Evolutionary conservation across 164 flowering plant species (phyloP).

Genomic region (Nymphaea colorata): DNA sequence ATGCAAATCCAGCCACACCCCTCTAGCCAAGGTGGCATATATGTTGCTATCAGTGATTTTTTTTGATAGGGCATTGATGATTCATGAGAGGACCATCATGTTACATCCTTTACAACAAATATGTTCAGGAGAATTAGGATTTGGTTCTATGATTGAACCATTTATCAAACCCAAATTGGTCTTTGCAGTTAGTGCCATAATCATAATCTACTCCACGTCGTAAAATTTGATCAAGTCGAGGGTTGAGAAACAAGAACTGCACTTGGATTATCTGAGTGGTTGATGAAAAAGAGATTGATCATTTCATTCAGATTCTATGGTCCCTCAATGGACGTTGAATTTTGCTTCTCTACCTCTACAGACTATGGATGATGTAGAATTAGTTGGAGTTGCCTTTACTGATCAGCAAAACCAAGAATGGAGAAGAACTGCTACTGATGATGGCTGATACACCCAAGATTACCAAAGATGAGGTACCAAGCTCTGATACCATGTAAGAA

Average conservation of each 20-base stretch:
- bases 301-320: too few species aligned
- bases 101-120: background rate
- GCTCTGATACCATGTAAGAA: too few species aligned
- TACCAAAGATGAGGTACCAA: too few species aligned
- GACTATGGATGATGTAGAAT: too few species aligned
- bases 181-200: background rate
- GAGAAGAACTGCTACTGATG: too few species aligned
- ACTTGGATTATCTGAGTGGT: background rate
- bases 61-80: background rate
- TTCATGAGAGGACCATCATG: conserved; percentile 3
- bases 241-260: background rate
- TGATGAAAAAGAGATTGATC: background rate
- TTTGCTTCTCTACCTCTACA: too few species aligned
- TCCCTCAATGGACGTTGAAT: too few species aligned
- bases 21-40: background rate
- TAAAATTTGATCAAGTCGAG: background rate
- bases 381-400: too few species aligned
- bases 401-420: too few species aligned
- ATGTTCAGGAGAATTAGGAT: background rate
- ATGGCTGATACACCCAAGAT: too few species aligned
- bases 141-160: background rate
- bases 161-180: conserved; percentile 5
- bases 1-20: background rate
- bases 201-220: background rate
- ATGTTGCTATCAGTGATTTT: conserved; percentile 1